Evolutionary conservation across 768 basidiomycete species (phyloP), one percentile per base, ranked within the genome.

Genomic region (Scleroderma citrinum): DNA sequence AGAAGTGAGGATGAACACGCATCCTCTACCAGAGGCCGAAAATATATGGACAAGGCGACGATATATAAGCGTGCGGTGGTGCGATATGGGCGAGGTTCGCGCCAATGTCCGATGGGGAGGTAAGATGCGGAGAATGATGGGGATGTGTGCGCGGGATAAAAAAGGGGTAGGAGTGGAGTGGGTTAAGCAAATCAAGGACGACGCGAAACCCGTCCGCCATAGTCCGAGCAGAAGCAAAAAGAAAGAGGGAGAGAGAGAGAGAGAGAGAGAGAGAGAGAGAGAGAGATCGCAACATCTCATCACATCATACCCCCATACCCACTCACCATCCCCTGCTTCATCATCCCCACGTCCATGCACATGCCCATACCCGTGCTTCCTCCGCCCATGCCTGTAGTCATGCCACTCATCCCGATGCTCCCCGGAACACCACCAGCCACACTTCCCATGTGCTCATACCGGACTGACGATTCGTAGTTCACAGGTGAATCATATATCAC

Each of bases 401-500:
- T 42, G 26, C 26, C 26, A 29, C n/a, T n/a, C n/a, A n/a, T n/a
- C n/a, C n/a, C n/a, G n/a, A n/a, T n/a, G 26, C 26, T 29, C 5
- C 26, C 26, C n/a, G n/a, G n/a, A n/a, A 29, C 8, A 4, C 26
- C 26, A 29, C 26, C 26, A 29, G 26, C 5, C 26, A 29, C 8
- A 8, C 26, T 8, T 14, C 40, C 40, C 40, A 42, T 42, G 23
- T 21, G 21, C 16, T 42, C 40, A 29, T 42, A 42, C 6, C 24
- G 40, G 14, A 42, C 24, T 6, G 24, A n/a, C 5, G 24, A 6
- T 14, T 42, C 40, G 16, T 42, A 42, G 14, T 16, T 17, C 14
- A 14, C 40, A 12, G 24, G 24, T 8, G 40, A 42, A n/a, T 75
- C 74, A 51, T 70, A 73, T 44, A 57, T 51, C 49, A 65, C 63